A percentile compares a stretch with the other conserved stretches of the same genome.
Conservation (phyloP, 768 basidiomycete species). For the Hydnum rufescens region DNA sequence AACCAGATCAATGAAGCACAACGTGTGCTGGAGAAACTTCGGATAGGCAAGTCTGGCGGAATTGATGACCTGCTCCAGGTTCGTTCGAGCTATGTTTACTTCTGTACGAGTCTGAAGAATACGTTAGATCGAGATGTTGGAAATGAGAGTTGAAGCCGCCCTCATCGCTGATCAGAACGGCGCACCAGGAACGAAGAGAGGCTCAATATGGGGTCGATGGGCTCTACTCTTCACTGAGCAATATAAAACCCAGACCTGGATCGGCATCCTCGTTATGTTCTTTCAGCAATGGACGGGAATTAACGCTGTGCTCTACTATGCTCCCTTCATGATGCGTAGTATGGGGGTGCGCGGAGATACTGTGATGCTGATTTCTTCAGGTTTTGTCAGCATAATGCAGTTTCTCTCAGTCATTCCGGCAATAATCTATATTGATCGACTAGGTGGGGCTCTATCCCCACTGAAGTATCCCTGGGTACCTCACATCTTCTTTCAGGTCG, state of each 20-base stretch:
- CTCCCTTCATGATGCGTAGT: conserved; percentile 45
- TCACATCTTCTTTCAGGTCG: conserved; percentile 25
- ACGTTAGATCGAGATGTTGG: conserved; percentile 44
- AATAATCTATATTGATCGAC: conserved; percentile 45
- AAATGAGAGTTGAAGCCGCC: conserved; percentile 49
- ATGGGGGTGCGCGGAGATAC: conserved; percentile 43
- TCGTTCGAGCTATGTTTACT: conserved; percentile 1
- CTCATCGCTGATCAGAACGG: conserved; percentile 16
- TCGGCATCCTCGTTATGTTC: conserved; percentile 59
- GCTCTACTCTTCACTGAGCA: conserved; percentile 30
- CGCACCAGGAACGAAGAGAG: conserved; percentile 4
- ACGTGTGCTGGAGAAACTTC: conserved; percentile 33
- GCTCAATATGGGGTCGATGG: conserved; percentile 30
- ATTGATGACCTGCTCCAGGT: conserved; percentile 37
- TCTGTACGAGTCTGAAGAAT: not conserved
- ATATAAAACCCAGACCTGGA: conserved; percentile 40
- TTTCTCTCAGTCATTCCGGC: conserved; percentile 57
- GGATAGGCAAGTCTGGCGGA: conserved; percentile 29
- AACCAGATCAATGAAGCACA: conserved; percentile 40
- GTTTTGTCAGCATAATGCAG: conserved; percentile 63
- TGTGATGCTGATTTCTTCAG: conserved; percentile 44
- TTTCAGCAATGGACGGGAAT: conserved; percentile 86
- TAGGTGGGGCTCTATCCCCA: conserved; percentile 24
- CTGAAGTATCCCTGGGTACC: not conserved
- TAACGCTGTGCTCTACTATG: conserved; percentile 68